Evolutionary conservation across 306 rosid genomes (phyloP).

Genomic region (Vigna angularis): DNA sequence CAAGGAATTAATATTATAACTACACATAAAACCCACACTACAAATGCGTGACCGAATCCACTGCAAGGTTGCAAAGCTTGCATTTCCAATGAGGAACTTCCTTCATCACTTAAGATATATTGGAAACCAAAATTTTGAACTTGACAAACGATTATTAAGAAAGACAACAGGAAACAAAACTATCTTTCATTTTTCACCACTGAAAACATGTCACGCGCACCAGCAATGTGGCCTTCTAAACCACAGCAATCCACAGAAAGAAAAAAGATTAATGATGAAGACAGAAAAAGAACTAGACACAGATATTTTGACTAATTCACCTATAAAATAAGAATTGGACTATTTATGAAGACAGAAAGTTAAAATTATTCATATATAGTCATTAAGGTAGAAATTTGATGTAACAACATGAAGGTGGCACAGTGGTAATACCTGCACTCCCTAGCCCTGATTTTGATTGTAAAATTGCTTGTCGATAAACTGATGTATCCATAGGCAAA

Average conservation of each 20-base stretch:
- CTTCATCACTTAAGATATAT: conserved; percentile 14
- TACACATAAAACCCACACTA: conserved; percentile 11
- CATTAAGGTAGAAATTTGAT: conserved; percentile 7
- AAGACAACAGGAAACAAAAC: conserved; percentile 1
- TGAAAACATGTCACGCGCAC: conserved; percentile 10
- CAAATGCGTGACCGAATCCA: conserved; percentile 19
- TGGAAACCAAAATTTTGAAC: conserved; percentile 13
- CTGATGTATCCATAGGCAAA: conserved; percentile 81
- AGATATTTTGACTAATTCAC: not conserved
- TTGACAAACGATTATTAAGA: conserved; percentile 3
- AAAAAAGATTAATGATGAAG: not conserved
- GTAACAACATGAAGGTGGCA: not conserved
- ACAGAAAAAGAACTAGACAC: not conserved
- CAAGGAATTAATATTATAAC: conserved; percentile 26
- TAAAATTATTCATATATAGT: conserved; percentile 4
- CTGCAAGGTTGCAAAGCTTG: conserved; percentile 11
- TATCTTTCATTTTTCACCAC: conserved; percentile 10
- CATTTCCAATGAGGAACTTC: conserved; percentile 23
- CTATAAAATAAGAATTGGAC: conserved; percentile 4
- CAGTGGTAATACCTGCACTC: conserved; percentile 60
- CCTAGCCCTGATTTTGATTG: conserved; percentile 83
- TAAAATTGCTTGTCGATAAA: conserved; percentile 76
- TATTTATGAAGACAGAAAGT: conserved; percentile 9
- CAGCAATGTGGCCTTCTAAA: conserved; percentile 19
- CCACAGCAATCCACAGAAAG: conserved; percentile 8